Percentiles rank a stretch among this genome's conserved stretches.
Evolutionary conservation across 768 basidiomycete species (phyloP).

Genomic region (Boletus speciosus): DNA sequence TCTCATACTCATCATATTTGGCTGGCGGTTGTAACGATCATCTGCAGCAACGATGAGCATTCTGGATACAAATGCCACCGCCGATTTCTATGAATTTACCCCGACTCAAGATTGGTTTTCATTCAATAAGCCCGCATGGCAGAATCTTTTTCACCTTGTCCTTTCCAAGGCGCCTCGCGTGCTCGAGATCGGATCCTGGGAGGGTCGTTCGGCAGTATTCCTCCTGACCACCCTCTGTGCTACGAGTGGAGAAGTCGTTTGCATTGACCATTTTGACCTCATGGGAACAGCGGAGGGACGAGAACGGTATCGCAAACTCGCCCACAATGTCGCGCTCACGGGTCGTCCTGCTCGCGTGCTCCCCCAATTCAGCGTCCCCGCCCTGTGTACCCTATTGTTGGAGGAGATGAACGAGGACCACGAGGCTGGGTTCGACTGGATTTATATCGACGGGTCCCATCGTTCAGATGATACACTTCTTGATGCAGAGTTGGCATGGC

Average conservation of each 20-base stretch:
- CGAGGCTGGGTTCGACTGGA: constrained; percentile 51
- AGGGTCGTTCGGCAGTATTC: constrained; percentile 60
- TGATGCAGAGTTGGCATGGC: constrained; percentile 59
- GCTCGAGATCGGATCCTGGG: constrained; percentile 61
- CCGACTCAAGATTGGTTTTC: constrained; percentile 57
- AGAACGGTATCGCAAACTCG: constrained; percentile 41
- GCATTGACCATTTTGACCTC: constrained; percentile 60
- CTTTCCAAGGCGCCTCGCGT: constrained; percentile 39
- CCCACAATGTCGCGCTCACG: constrained; percentile 46
- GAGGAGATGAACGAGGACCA: constrained; percentile 39
- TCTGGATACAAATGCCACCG: constrained; percentile 1
- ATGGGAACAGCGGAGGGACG: constrained; percentile 45
- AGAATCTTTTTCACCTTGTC: constrained; percentile 38
- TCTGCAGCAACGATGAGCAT: constrained; percentile 14
- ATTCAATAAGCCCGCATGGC: constrained; percentile 42
- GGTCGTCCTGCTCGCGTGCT: constrained; percentile 45
- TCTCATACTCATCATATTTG: not conserved
- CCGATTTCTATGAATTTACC: constrained; percentile 40
- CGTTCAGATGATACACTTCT: constrained; percentile 57
- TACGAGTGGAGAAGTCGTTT: constrained; percentile 43
- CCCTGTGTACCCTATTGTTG: constrained; percentile 42
- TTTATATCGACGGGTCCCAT: constrained; percentile 59
- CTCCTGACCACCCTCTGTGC: constrained; percentile 47
- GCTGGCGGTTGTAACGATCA: not conserved
- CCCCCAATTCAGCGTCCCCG: constrained; percentile 51